phyloP scores from a whole-genome alignment of 2,329 filamentous ascomycete genomes.

The Rhytidhysteron rufulum region DNA sequence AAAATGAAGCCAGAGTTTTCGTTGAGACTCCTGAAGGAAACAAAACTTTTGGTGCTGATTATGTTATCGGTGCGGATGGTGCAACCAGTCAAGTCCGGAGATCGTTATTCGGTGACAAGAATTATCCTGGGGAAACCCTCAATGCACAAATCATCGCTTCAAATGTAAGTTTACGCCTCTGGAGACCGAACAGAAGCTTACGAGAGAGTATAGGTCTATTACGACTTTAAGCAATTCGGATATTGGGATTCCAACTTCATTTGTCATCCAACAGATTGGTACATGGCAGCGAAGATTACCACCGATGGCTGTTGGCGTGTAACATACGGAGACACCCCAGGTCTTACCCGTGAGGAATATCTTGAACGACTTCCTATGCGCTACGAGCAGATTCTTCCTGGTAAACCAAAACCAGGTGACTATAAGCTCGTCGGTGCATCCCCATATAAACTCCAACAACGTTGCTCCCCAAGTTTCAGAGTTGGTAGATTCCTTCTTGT shows the following conservation, averaged over 20 bases:
- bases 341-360: constrained; percentile 53
- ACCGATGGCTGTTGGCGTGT: constrained; percentile 60
- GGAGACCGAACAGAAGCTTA: no score
- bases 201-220: no score
- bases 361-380: constrained; percentile 51
- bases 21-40: constrained; percentile 22
- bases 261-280: constrained; percentile 58
- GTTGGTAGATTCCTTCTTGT: constrained; percentile 55
- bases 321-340: constrained; percentile 57
- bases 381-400: constrained; percentile 57
- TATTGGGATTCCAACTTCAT: constrained; percentile 59
- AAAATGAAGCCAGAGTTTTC: constrained; percentile 22
- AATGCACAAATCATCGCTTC: constrained; percentile 60
- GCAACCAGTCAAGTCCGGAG: constrained; percentile 30
- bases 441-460: constrained; percentile 60
- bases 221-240: constrained; percentile 51
- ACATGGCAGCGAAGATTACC: constrained; percentile 60
- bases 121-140: constrained; percentile 58
- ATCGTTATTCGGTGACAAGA: constrained; percentile 26
- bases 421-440: constrained; percentile 57
- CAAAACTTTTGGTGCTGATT: constrained; percentile 25
- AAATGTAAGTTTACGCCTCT: constrained; percentile 56
- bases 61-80: constrained; percentile 32
- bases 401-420: constrained; percentile 54
- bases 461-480: constrained; percentile 56